Conservation (phyloP, 148 eudicot genomes). For the Cornus suecica region DNA sequence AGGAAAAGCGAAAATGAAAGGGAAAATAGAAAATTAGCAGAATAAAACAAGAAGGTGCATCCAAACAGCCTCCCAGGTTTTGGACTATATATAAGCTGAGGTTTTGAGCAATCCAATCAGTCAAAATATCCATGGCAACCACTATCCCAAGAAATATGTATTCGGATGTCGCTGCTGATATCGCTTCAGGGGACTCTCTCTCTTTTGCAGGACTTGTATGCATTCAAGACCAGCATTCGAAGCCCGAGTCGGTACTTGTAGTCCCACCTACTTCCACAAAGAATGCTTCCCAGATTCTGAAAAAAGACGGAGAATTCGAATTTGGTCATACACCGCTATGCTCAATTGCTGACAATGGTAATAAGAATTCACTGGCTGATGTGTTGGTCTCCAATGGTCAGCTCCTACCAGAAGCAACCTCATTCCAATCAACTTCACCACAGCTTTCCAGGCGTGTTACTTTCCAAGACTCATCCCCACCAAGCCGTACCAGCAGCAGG, state of each 20-base stretch:
- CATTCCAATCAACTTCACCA: background rate
- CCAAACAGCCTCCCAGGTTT: background rate
- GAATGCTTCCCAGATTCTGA: background rate
- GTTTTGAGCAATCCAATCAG: background rate
- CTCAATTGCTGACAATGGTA: background rate
- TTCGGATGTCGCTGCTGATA: conserved; percentile 12
- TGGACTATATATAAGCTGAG: background rate
- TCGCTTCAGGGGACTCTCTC: conserved; percentile 21
- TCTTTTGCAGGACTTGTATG: conserved; percentile 23
- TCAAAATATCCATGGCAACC: conserved; percentile 9
- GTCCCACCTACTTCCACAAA: background rate
- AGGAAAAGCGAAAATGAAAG: no score
- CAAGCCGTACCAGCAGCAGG: background rate
- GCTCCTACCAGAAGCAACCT: background rate
- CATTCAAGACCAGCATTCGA: conserved; percentile 8
- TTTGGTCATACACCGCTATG: background rate
- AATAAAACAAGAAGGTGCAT: conserved; percentile 7
- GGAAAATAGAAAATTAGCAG: background rate
- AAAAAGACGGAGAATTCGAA: background rate
- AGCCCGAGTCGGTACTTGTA: background rate
- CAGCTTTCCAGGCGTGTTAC: background rate
- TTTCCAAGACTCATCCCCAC: background rate
- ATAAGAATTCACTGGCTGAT: conserved; percentile 1
- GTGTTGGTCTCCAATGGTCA: conserved; percentile 2
- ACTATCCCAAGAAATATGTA: conserved; percentile 15